Conservation (phyloP, 1,284 basidiomycete species). For the Sphaerobolus stellatus region DNA sequence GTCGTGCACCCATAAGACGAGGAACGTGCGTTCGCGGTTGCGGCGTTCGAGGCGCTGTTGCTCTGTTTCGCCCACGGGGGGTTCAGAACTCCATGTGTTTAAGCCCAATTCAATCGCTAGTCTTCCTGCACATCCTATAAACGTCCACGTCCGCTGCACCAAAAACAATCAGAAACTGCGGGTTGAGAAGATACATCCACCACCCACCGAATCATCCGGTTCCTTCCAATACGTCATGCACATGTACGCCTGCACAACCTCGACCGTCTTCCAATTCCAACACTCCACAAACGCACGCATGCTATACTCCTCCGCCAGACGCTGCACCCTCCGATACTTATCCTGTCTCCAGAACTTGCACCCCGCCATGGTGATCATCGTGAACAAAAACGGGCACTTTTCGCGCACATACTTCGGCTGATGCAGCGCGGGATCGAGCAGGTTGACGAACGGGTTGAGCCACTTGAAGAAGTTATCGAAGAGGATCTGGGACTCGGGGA, state of each 20-base stretch:
- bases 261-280: conserved; percentile 76
- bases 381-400: conserved; percentile 76
- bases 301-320: conserved; percentile 67
- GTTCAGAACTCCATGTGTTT: conserved; percentile 60
- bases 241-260: conserved; percentile 81
- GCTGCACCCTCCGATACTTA: conserved; percentile 63
- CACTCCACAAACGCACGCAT: conserved; percentile 74
- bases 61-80: conserved; percentile 57
- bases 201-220: conserved; percentile 69
- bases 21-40: conserved; percentile 78
- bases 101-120: conserved; percentile 81
- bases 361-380: conserved; percentile 76
- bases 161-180: conserved; percentile 2
- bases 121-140: conserved; percentile 77
- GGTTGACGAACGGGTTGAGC: conserved; percentile 80
- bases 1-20: conserved; percentile 81
- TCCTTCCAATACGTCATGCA: conserved; percentile 87
- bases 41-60: conserved; percentile 68
- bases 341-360: conserved; percentile 81
- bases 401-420: conserved; percentile 71
- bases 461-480: conserved; percentile 77
- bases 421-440: conserved; percentile 78
- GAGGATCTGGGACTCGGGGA: conserved; percentile 62
- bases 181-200: conserved; percentile 10
- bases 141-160: conserved; percentile 73